These are phyloP conservation scores for Aureobasidium vineae DNA, from an alignment of 2,329 filamentous ascomycete species.

Conservation along the genomic window DNA sequence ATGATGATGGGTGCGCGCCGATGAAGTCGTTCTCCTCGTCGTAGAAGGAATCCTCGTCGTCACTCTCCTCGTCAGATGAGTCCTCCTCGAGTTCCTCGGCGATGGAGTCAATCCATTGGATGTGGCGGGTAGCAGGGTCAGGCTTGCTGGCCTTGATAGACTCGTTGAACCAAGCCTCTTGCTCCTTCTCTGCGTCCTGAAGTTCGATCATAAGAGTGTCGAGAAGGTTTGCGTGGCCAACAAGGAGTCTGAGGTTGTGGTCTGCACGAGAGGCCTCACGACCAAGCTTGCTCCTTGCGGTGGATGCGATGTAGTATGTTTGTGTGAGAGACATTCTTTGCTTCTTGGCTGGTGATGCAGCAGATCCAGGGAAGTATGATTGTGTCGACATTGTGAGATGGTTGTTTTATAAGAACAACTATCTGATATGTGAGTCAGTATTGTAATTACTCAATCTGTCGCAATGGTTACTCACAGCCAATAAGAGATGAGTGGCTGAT, in stretches of 20 bases:
- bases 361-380: constrained; percentile 46
- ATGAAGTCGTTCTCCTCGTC: constrained; percentile 42
- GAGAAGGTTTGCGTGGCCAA: constrained; percentile 97
- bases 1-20: constrained; percentile 41
- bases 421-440: constrained; percentile 28
- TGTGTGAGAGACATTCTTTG: constrained; percentile 97
- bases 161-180: constrained; percentile 97
- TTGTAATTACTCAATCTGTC: constrained; percentile 19
- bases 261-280: constrained; percentile 85
- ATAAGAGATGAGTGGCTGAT: constrained; percentile 19
- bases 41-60: constrained; percentile 48
- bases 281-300: constrained; percentile 93
- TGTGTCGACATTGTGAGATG: constrained; percentile 46
- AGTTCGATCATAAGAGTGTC: constrained; percentile 91
- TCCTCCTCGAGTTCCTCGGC: constrained; percentile 74
- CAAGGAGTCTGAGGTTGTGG: constrained; percentile 91
- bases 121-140: constrained; percentile 62
- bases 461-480: constrained; percentile 24
- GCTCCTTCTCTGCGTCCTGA: constrained; percentile 89
- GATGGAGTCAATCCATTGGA: constrained; percentile 83
- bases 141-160: constrained; percentile 71
- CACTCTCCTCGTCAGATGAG: constrained; percentile 49
- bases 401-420: constrained; percentile 37
- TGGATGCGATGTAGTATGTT: constrained; percentile 97
- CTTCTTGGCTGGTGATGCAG: constrained; percentile 53